Evolutionary conservation across 495 filamentous ascomycete genomes (phyloP), one percentile per base, ranked within the genome.

Genomic region (Daldinia loculata): DNA sequence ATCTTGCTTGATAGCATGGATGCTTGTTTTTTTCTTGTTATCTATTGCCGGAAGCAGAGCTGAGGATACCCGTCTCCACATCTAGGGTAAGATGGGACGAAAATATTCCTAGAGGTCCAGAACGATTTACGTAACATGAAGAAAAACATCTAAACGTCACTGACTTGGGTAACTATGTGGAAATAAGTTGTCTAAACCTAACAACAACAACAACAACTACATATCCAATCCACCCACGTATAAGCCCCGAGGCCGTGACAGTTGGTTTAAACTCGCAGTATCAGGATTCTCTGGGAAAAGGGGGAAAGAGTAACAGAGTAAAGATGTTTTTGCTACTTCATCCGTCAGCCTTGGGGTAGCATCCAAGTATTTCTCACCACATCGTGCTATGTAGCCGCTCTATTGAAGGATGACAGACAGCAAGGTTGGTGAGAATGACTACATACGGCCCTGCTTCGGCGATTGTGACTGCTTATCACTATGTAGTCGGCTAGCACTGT

Each of bases 401-500:
- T 7, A 19, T 53, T 26, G 65, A 66, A 72, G 70, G 61, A 67
- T 65, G 39, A 64, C 55, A 43, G 45, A 60, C 17, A 61, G 43
- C 52, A 41, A 64, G 53, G 60, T 63, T 72, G 57, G 57, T 63
- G 70, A 63, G 43, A 66, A 32, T 30, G 61, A 36, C 26, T 45
- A 34, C 30, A 29, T n/a, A 50, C 70, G 70, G 70, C 66, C 57
- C 27, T 73, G 66, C 50, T 43, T 74, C 71, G 67, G 71, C 67
- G 67, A 64, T 74, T 70, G 57, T 61, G 22, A 32, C 9, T 26
- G 62, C 43, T 50, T 27, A 48, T 59, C 57, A 38, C 52, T 72
- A 32, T 8, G 30, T 32, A 30, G 48, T n/a, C 51, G 52, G 56
- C 58, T 63, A 52, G 62, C 45, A 70, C 53, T 51, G 71, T 74